These are phyloP conservation scores for Chionographis japonica DNA, from an alignment of 106 monocot genomes.

Conservation along the genomic window DNA sequence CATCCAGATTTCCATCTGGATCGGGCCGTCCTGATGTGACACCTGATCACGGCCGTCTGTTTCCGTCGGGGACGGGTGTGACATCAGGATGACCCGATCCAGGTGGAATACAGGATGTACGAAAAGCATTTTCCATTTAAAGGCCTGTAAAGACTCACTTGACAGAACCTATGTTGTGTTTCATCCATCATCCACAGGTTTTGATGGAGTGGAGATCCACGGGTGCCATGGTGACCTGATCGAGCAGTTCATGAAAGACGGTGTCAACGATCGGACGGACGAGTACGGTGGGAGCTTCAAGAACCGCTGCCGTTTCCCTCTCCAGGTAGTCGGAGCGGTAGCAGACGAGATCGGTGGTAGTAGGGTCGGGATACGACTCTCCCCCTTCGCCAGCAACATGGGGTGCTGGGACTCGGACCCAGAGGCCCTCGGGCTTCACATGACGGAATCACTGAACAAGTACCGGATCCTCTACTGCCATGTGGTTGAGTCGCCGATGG, in stretches of 20 bases:
- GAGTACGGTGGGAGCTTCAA: slow-evolving; percentile 21
- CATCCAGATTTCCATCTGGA: no score
- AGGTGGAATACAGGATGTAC: no score
- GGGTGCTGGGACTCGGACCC: slow-evolving; percentile 25
- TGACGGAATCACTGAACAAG: slow-evolving; percentile 16
- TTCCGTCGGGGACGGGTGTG: no score
- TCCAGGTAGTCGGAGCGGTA: slow-evolving; percentile 21
- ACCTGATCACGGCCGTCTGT: no score
- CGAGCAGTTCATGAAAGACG: slow-evolving; percentile 16
- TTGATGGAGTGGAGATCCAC: slow-evolving; percentile 20
- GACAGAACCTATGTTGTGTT: no score
- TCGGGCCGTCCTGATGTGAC: no score
- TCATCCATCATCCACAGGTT: neutral
- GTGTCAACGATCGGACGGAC: slow-evolving; percentile 11
- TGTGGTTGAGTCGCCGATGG: slow-evolving; percentile 28
- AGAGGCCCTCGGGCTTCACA: slow-evolving; percentile 16
- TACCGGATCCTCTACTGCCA: slow-evolving; percentile 25
- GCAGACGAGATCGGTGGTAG: slow-evolving; percentile 20
- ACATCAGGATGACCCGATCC: no score
- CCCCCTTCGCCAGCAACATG: slow-evolving; percentile 17
- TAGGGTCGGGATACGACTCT: slow-evolving; percentile 24
- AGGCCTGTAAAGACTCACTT: no score
- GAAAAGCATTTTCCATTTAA: no score
- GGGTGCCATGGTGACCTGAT: slow-evolving; percentile 11
- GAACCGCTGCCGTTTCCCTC: slow-evolving; percentile 32